Evolutionary conservation across 148 eudicot genomes (phyloP), one percentile per base, ranked within the genome.

Genomic region (Mesembryanthemum crystallinum): DNA sequence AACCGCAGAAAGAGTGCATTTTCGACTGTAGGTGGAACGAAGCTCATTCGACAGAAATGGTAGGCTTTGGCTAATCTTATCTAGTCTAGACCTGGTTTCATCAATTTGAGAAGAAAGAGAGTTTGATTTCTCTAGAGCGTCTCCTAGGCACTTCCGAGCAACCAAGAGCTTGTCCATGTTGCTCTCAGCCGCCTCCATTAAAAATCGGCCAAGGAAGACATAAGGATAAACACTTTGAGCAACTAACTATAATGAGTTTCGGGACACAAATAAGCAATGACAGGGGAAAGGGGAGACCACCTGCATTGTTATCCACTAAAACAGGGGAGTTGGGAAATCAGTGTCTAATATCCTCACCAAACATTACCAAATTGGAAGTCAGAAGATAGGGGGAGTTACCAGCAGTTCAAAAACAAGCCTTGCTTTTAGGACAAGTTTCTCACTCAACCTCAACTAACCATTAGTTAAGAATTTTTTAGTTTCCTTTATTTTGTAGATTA

Each of bases 341-440:
- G 51, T 47, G 75, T 23, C 76, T 62, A 25, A 42, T 59, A 65
- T 51, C 70, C 80, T 73, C 77, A 76, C 76, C 77, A 82, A 83
- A 84, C 83, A 83, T 54, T 73, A 88, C 90, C 91, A 87, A 84
- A 81, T 75, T 57, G 64, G 27, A 49, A 80, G 74, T 73, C 75
- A 76, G 68, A 76, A 47, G 18, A 43, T 42, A 75, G 51, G 74
- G n/a, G 71, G 73, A 65, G 75, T 65, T 72, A 79, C 74, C 68
- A 77, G 72, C 82, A 77, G 71, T 79, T 83, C 86, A 85, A 71
- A 80, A 84, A 88, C 89, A 83, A 79, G 79, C 93, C 76, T 89
- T 72, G 84, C 92, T 87, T 82, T 60, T 76, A 78, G 76, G 57
- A 75, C 73, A 83, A 85, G 78, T 51, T 79, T 77, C 78, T 13